Percentiles rank a stretch among this genome's conserved stretches.
Conservation (phyloP, 352 stramenopile genomes). For the Globisporangium recalcitrans region DNA sequence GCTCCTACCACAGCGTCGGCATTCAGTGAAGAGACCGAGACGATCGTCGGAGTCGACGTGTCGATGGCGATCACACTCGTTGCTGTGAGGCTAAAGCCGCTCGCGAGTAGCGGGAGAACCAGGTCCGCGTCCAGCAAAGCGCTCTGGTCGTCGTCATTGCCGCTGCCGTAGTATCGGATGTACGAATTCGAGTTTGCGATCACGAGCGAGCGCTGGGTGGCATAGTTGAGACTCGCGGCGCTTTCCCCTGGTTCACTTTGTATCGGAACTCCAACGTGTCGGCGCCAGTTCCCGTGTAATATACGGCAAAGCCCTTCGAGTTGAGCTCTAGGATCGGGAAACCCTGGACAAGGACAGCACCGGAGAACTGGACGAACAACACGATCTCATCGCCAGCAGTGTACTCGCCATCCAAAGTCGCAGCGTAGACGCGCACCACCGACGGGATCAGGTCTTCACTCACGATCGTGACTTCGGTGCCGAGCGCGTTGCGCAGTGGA, state of each 20-base stretch:
- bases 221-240: conserved; percentile 46
- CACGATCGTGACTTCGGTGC: conserved; percentile 27
- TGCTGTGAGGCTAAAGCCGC: conserved; percentile 26
- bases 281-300: conserved; percentile 39
- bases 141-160: background rate
- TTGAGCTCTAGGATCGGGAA: conserved; percentile 59
- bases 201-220: conserved; percentile 33
- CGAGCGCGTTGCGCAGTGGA: conserved; percentile 5
- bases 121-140: conserved; percentile 29
- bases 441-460: conserved; percentile 29
- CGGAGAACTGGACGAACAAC: conserved; percentile 48
- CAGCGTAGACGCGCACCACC: conserved; percentile 34
- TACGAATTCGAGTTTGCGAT: conserved; percentile 16
- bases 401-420: conserved; percentile 45
- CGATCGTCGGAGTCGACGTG: conserved; percentile 30
- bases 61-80: conserved; percentile 34
- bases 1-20: conserved; percentile 23
- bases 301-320: conserved; percentile 51
- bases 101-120: conserved; percentile 26
- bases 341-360: conserved; percentile 42
- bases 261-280: conserved; percentile 62
- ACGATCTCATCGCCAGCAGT: conserved; percentile 56
- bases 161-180: conserved; percentile 5
- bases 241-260: conserved; percentile 43
- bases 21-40: conserved; percentile 42